Evolutionary conservation across 768 basidiomycete genomes (phyloP), one percentile per base, ranked within the genome.

Genomic region (Crucibulum laeve): DNA sequence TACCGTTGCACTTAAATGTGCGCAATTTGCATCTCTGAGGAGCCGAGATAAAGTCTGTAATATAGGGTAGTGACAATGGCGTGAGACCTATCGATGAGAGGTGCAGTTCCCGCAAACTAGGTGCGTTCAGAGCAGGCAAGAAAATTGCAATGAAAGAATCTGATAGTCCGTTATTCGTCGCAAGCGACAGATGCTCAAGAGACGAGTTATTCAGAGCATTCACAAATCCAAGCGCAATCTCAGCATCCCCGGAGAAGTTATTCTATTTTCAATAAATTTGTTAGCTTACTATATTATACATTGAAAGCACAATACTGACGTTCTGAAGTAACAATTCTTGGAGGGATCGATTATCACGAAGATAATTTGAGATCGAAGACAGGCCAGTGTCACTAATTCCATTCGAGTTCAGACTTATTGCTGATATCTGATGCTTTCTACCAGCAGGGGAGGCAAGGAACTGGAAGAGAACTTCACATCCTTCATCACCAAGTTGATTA

Each of bases 321-420:
- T 78, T 75, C 51, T 78, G 79, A 25, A 86, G 63, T 49, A 74
- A 74, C 10, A 86, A 53, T 35, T 71, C 70, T 50, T 65, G 68
- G 33, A 86, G 53, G 18, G 62, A 51, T 0, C 44, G 49, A 51
- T 82, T 83, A 6, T 62, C 61, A 38, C 59, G 60, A 23, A 86
- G 46, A 55, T 80, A 84, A 28, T 62, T 54, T 4, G 71, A 55
- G 32, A 86, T 73, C n/a, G 77, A 72, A 36, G 65, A 54, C 4
- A 86, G 68, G 4, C 81, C 80, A 25, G 57, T 55, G 51, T 81
- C 68, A 6, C 80, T 74, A 22, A 86, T 77, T 6, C 56, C 56
- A 46, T 80, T 83, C 3, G 69, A 66, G 40, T 80, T 82, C 43
- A 86, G 65, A 47, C 68, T 73, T 24, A 86, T 76, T 51, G 82